A percentile compares a stretch with the other conserved stretches of the same genome.
phyloP scores from a whole-genome alignment of 306 rosid species.

The Psophocarpus tetragonolobus region DNA sequence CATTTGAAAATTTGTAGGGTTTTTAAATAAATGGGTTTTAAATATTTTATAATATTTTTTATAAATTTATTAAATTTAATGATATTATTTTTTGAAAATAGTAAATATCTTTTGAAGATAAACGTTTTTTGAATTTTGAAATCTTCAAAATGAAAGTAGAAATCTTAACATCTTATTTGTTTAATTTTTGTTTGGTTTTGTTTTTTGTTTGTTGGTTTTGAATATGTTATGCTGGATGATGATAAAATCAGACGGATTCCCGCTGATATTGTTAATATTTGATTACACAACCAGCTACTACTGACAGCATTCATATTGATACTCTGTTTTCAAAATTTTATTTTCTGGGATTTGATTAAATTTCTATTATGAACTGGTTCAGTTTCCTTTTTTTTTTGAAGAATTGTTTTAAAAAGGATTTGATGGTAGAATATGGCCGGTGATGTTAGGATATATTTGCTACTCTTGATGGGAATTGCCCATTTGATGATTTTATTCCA shows the following conservation, averaged over 20 bases:
- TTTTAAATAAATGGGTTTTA: no score
- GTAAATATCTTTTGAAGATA: no score
- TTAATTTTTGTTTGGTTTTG: no score
- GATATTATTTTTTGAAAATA: no score
- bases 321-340: neutral
- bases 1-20: no score
- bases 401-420: neutral
- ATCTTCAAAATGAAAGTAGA: no score
- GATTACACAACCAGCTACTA: constrained; percentile 47
- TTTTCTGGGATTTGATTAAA: neutral
- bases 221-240: constrained; percentile 26
- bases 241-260: constrained; percentile 58
- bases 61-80: no score
- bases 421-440: neutral
- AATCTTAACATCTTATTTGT: no score
- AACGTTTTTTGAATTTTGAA: no score
- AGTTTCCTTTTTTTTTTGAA: neutral
- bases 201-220: neutral
- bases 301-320: constrained; percentile 44
- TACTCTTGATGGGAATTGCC: constrained; percentile 51
- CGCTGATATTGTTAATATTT: constrained; percentile 37
- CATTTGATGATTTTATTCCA: constrained; percentile 46
- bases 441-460: constrained; percentile 50
- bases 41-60: no score
- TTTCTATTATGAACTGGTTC: neutral